These are phyloP conservation scores for Condylostoma magnum DNA, from an alignment of 169 alveolate species.

Conservation along the genomic window DNA sequence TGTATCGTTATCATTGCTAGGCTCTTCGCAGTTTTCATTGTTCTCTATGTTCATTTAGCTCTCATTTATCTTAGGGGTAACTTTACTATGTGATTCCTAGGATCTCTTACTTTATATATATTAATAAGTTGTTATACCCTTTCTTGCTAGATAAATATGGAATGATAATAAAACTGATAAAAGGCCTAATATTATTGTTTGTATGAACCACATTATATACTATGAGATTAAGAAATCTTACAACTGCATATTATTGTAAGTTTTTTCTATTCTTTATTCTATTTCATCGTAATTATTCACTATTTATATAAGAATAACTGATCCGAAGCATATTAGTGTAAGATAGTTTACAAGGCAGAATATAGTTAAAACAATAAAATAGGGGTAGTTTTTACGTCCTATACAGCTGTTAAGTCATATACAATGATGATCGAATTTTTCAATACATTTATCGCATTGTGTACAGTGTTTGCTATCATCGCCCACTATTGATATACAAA, in stretches of 20 bases:
- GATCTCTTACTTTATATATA: background rate
- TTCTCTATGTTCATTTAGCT: no score
- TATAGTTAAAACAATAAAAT: conserved; percentile 12
- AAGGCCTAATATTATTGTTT: background rate
- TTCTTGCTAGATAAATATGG: background rate
- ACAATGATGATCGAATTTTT: conserved; percentile 38
- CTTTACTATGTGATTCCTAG: no score
- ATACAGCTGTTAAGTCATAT: conserved; percentile 34
- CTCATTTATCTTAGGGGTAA: no score
- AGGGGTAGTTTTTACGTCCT: conserved; percentile 19
- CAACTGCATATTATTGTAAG: no score
- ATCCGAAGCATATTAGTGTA: background rate
- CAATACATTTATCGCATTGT: conserved; percentile 33
- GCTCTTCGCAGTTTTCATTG: no score
- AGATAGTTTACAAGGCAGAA: no score
- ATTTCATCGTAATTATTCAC: background rate
- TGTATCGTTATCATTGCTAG: no score
- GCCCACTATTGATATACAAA: conserved; percentile 30
- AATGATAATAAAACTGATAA: background rate
- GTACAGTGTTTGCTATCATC: conserved; percentile 36
- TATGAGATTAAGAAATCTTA: no score
- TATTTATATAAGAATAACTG: background rate
- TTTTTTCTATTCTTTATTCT: background rate
- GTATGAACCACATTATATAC: background rate
- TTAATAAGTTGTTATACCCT: background rate